phyloP scores from a whole-genome alignment of 345 rosid genomes.

The Aquilaria sinensis region DNA sequence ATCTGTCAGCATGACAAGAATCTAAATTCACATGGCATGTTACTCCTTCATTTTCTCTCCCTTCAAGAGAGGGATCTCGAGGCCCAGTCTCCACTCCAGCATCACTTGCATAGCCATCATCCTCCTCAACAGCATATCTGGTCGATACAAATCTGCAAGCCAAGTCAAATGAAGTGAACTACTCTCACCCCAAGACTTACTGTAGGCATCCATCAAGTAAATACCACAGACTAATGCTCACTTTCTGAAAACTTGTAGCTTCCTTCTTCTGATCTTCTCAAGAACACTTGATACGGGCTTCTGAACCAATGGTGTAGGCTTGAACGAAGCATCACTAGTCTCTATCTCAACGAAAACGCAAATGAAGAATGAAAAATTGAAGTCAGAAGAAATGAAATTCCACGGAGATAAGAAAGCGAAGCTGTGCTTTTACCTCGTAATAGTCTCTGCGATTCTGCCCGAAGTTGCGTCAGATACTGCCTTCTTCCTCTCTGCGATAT shows the following conservation, averaged over 20 bases:
- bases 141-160: conserved; percentile 33
- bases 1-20: conserved; percentile 19
- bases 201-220: no score
- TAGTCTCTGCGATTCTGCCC: conserved; percentile 79
- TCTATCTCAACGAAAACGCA: conserved; percentile 32
- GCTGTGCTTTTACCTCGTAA: conserved; percentile 51
- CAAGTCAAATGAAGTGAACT: neutral
- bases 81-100: conserved; percentile 21
- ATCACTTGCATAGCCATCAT: conserved; percentile 16
- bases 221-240: conserved; percentile 21
- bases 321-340: conserved; percentile 72
- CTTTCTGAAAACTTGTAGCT: conserved; percentile 68
- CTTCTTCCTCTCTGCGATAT: conserved; percentile 47
- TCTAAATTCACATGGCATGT: conserved; percentile 13
- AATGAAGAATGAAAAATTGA: neutral
- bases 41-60: conserved; percentile 11
- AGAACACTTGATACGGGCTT: conserved; percentile 75
- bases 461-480: conserved; percentile 55
- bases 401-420: no score
- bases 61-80: conserved; percentile 20
- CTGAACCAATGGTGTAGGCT: conserved; percentile 51
- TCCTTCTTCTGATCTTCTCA: conserved; percentile 81
- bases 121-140: conserved; percentile 17
- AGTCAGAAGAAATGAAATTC: neutral
- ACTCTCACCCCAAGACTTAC: no score